Evolutionary conservation across 495 filamentous ascomycete genomes (phyloP).

Genomic region (Neurospora sp.): DNA sequence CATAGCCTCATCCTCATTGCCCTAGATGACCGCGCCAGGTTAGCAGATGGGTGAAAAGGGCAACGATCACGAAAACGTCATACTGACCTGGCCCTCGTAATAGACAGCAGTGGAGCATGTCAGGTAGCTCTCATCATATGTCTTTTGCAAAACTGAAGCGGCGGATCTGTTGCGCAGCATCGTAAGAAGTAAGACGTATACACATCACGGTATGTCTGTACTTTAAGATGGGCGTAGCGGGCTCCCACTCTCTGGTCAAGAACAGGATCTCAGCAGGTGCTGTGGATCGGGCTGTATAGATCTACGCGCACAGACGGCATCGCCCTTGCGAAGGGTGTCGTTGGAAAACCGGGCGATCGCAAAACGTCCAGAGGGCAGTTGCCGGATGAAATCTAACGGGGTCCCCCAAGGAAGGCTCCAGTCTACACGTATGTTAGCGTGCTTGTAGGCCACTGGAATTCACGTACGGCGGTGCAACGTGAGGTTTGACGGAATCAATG

Average conservation of each 20-base stretch:
- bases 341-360: neutral
- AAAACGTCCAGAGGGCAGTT: neutral
- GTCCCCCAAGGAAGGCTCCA: neutral
- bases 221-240: neutral
- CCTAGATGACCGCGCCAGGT: conserved; percentile 40
- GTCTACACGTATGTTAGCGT: neutral
- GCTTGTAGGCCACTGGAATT: neutral
- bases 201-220: conserved; percentile 6
- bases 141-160: conserved; percentile 81
- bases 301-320: neutral
- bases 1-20: conserved; percentile 86
- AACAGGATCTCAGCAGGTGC: neutral
- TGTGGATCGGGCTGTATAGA: neutral
- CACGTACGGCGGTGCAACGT: neutral
- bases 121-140: conserved; percentile 91
- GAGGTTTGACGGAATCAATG: neutral
- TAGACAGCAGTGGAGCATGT: conserved; percentile 92
- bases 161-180: conserved; percentile 73
- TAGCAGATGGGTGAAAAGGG: neutral
- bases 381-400: neutral
- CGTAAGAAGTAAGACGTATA: conserved; percentile 1
- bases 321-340: neutral
- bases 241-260: neutral
- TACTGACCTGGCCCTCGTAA: conserved; percentile 75
- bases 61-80: neutral